These are phyloP conservation scores for Acorus calamus DNA, from an alignment of 106 monocot species.

Conservation along the genomic window DNA sequence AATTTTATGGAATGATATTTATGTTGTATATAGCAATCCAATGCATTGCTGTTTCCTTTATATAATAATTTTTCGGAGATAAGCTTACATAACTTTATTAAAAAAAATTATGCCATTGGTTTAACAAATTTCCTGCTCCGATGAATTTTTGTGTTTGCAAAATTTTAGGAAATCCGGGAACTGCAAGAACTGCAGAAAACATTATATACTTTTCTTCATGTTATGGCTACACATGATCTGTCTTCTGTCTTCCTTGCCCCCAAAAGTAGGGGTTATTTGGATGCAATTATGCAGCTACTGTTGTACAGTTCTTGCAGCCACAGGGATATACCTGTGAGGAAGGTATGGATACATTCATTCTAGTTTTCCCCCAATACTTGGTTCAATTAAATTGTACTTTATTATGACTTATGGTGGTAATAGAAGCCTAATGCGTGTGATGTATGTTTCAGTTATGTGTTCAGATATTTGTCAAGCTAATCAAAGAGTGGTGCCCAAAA, in stretches of 20 bases:
- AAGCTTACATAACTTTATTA: neutral
- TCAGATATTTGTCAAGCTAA: conserved; percentile 69
- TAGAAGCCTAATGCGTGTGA: neutral
- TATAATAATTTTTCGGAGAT: no score
- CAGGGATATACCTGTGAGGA: conserved; percentile 68
- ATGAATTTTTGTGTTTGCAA: neutral
- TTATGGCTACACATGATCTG: conserved; percentile 64
- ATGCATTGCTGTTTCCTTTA: no score
- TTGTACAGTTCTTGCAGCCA: conserved; percentile 66
- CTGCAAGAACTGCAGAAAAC: conserved; percentile 75
- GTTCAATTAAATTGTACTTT: neutral
- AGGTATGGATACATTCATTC: conserved; percentile 26
- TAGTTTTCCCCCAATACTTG: no score
- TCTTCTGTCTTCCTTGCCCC: conserved; percentile 68
- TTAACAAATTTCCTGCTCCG: neutral
- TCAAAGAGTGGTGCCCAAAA: conserved; percentile 77
- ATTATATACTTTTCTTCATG: conserved; percentile 85
- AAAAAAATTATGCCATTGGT: neutral
- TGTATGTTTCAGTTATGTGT: conserved; percentile 56
- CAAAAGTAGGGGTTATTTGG: conserved; percentile 51
- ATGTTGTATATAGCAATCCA: neutral
- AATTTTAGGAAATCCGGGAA: conserved; percentile 77
- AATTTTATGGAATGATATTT: no score
- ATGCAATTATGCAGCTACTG: conserved; percentile 61
- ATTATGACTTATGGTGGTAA: neutral